Percentiles rank a stretch among this genome's conserved stretches.
These are phyloP conservation scores for Tremella fuciformis DNA, from an alignment of 768 basidiomycete genomes.

Conservation along the genomic window DNA sequence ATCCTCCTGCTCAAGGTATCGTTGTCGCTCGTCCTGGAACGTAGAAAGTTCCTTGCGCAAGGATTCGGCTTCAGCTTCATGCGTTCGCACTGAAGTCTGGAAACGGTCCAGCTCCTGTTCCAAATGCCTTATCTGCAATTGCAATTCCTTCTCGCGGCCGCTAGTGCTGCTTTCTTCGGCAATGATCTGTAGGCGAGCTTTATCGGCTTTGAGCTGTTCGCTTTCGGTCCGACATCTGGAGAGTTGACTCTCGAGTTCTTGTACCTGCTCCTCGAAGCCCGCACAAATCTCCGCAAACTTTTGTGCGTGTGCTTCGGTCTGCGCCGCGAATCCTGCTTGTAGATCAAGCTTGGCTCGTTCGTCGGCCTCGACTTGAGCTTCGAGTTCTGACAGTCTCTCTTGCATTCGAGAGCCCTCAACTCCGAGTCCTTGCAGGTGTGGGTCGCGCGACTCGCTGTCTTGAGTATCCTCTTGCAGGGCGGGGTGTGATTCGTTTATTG, in stretches of 20 bases:
- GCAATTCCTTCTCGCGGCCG: conserved; percentile 24
- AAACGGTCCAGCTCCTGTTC: conserved; percentile 18
- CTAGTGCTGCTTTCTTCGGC: conserved; percentile 8
- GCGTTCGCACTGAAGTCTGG: conserved; percentile 1
- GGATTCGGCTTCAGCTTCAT: conserved; percentile 17
- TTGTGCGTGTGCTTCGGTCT: conserved; percentile 41
- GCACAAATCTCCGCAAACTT: conserved; percentile 42
- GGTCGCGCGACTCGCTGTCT: neutral
- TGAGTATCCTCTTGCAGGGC: conserved; percentile 29
- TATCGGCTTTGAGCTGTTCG: conserved; percentile 31
- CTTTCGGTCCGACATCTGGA: conserved; percentile 16
- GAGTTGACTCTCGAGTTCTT: conserved; percentile 29
- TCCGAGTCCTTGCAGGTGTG: neutral
- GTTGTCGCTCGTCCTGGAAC: neutral
- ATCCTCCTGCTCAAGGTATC: neutral
- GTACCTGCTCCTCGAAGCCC: conserved; percentile 43
- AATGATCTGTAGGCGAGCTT: conserved; percentile 25
- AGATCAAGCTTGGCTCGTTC: conserved; percentile 19
- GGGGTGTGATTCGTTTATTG: conserved; percentile 18
- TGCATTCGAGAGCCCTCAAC: neutral
- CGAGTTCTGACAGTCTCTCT: conserved; percentile 13
- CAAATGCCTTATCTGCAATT: conserved; percentile 25
- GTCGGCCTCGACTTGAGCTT: conserved; percentile 29
- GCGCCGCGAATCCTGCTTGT: conserved; percentile 34
- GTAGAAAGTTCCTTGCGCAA: neutral